phyloP scores from a whole-genome alignment of 1,284 basidiomycete genomes.

The Apiotrichum porosum region DNA sequence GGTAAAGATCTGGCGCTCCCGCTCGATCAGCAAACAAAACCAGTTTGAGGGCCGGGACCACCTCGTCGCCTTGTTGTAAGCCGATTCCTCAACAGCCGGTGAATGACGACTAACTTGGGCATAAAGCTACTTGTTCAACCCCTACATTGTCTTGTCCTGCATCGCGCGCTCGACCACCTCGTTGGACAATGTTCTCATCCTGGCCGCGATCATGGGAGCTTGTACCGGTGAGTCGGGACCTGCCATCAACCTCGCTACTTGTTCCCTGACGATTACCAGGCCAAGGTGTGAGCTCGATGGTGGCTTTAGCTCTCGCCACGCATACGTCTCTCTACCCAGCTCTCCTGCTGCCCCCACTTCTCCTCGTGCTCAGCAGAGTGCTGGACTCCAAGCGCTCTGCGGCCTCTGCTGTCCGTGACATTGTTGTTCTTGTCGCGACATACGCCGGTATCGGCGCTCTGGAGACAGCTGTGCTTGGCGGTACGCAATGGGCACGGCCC shows the following conservation, averaged over 20 bases:
- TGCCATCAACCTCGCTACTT: too few relatives aligned
- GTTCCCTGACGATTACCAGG: constrained; percentile 48
- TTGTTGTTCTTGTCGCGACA: constrained; percentile 15
- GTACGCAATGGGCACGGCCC: constrained; percentile 59
- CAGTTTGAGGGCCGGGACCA: background rate
- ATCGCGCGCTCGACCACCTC: constrained; percentile 73
- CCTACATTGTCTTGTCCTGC: constrained; percentile 73
- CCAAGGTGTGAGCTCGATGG: constrained; percentile 55
- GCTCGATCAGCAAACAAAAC: background rate
- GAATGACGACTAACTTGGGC: background rate
- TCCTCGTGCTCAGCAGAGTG: constrained; percentile 48
- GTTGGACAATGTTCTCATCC: constrained; percentile 67
- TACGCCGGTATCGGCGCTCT: background rate
- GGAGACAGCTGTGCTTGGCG: constrained; percentile 25
- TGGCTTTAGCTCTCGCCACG: constrained; percentile 63
- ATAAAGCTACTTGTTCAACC: constrained; percentile 77
- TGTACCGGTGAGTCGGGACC: constrained; percentile 55
- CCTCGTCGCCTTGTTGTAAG: constrained; percentile 60
- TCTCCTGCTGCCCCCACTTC: constrained; percentile 62
- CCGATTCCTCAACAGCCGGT: constrained; percentile 10
- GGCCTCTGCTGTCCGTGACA: constrained; percentile 7
- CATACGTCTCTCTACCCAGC: constrained; percentile 68
- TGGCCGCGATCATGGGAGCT: constrained; percentile 68
- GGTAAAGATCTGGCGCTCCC: constrained; percentile 12
- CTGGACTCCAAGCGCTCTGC: background rate